Evolutionary conservation across 148 eudicot species (phyloP).

Genomic region (Cornus suecica): DNA sequence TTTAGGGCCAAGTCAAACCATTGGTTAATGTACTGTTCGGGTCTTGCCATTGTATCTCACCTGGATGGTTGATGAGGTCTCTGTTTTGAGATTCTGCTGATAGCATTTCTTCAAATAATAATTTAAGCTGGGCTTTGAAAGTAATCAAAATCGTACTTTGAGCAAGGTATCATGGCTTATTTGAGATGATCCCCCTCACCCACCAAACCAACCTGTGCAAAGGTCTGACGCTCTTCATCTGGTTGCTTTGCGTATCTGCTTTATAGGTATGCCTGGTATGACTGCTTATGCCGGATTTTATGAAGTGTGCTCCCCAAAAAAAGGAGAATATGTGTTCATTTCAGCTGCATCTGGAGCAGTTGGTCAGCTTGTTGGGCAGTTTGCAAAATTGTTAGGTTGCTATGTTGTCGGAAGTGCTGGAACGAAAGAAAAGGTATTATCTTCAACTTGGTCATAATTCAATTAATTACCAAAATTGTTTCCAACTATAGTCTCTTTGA

Average conservation of each 20-base stretch:
- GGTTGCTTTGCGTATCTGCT: neutral
- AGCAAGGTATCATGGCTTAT: neutral
- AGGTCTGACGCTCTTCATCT: neutral
- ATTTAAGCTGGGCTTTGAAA: neutral
- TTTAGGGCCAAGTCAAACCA: neutral
- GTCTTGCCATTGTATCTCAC: neutral
- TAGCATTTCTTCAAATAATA: neutral
- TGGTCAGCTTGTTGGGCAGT: conserved; percentile 61
- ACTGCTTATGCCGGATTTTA: conserved; percentile 54
- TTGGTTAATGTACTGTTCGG: neutral
- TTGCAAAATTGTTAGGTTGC: conserved; percentile 47
- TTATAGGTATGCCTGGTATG: conserved; percentile 51
- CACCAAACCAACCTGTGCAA: too few species aligned
- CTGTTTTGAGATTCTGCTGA: neutral
- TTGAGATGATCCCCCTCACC: neutral
- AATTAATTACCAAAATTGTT: neutral
- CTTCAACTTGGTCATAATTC: neutral
- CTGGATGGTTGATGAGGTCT: neutral
- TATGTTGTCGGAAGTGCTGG: conserved; percentile 64
- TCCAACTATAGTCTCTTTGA: neutral
- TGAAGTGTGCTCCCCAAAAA: conserved; percentile 40
- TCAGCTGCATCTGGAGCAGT: conserved; percentile 61
- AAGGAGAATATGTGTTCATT: conserved; percentile 48
- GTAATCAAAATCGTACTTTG: too few species aligned
- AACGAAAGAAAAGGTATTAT: conserved; percentile 42